phyloP scores from a whole-genome alignment of 192 early-diverging fungal species.

The Geranomyces michiganensis region DNA sequence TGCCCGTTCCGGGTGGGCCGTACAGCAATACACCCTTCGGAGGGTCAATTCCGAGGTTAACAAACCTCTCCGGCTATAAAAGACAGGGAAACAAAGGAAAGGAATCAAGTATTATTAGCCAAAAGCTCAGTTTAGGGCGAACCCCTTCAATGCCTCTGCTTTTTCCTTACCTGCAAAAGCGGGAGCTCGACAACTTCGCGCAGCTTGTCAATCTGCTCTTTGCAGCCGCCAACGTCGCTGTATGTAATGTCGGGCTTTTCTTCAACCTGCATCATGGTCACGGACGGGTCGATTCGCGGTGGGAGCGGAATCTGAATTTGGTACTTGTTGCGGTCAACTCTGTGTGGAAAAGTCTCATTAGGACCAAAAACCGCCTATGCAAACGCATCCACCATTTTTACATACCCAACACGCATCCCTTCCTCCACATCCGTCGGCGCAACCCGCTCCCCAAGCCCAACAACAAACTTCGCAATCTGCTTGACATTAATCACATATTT shows the following conservation, averaged over 20 bases:
- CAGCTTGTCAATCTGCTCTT: slow-evolving; percentile 99
- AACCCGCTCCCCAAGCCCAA: slow-evolving; percentile 92
- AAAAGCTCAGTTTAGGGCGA: too few species aligned
- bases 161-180: slow-evolving; percentile 65
- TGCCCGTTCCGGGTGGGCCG: slow-evolving; percentile 89
- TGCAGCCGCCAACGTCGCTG: slow-evolving; percentile 98
- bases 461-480: slow-evolving; percentile 99
- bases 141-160: too few species aligned
- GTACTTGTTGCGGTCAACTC: slow-evolving; percentile 97
- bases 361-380: not conserved
- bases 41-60: slow-evolving; percentile 98
- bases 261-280: slow-evolving; percentile 99
- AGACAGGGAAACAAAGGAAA: not conserved
- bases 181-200: slow-evolving; percentile 99
- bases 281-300: slow-evolving; percentile 96
- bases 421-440: slow-evolving; percentile 99
- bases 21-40: slow-evolving; percentile 99
- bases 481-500: slow-evolving; percentile 99
- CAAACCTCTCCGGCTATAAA: slow-evolving; percentile 93
- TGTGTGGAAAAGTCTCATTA: slow-evolving; percentile 43
- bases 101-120: too few species aligned
- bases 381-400: not conserved
- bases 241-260: slow-evolving; percentile 99
- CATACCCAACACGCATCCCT: slow-evolving; percentile 95
- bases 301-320: slow-evolving; percentile 99